These are phyloP conservation scores for Exsudoporus floridanus DNA, from an alignment of 1,284 basidiomycete species.

Conservation along the genomic window DNA sequence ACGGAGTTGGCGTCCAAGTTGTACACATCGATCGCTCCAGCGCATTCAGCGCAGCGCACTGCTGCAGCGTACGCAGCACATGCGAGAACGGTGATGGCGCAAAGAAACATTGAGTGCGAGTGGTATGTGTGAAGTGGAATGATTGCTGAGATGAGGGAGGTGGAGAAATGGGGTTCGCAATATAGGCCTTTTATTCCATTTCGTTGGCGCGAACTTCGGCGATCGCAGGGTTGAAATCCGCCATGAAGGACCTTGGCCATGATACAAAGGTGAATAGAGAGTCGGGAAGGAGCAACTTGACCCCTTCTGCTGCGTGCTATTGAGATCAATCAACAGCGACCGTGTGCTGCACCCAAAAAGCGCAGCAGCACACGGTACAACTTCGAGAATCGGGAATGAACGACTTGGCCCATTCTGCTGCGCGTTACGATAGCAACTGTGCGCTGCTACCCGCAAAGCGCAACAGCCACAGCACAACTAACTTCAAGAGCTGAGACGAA, in stretches of 20 bases:
- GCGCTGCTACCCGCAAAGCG: no score
- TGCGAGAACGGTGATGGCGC: not conserved
- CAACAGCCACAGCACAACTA: no score
- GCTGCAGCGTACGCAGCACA: conserved; percentile 1
- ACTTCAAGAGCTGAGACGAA: no score
- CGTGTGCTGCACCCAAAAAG: no score
- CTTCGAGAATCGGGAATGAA: no score
- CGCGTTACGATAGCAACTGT: no score
- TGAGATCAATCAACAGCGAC: no score
- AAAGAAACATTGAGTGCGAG: not conserved
- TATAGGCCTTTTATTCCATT: not conserved
- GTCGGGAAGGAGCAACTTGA: no score
- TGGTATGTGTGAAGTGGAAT: not conserved
- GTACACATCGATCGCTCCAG: not conserved
- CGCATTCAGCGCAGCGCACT: not conserved
- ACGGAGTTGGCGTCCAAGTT: not conserved
- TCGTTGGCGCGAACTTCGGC: not conserved
- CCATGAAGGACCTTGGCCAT: not conserved
- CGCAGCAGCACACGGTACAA: no score
- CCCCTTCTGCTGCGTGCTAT: no score
- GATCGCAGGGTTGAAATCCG: not conserved
- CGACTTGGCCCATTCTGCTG: no score
- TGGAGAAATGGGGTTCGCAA: not conserved
- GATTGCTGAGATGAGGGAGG: not conserved
- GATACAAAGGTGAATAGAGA: not conserved